Base-by-base conservation (phyloP, 148 eudicot genomes). In the Amaranthus palmeri region DNA sequence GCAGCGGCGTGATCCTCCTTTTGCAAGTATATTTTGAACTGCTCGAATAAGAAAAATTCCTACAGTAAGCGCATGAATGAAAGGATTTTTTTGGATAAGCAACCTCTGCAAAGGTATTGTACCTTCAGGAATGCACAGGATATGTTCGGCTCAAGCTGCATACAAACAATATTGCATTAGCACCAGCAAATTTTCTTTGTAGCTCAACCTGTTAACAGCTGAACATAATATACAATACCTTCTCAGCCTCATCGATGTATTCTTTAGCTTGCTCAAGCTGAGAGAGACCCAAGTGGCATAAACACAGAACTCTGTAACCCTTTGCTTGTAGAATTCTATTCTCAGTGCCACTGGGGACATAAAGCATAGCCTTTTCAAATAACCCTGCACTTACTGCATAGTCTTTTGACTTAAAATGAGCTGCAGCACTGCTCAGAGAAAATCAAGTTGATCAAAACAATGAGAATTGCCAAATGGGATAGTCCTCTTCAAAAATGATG, bases 221-320 rank as follows among this genome's bases (percentile, higher is more conserved):
- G 61, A 67, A 61, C 47, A 54, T 49, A 12, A 50, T 18, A 75
- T 10, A 45, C 10, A 44, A 3, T 84, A 90, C 99, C 92, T 95
- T 95, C 70, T 87, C 97, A 58, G 99, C 97, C 82, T 95, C 97
- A 63, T 88, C 88, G 57, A 92, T 88, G 81, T 92, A 95, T 72
- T 95, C 99, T 83, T 87, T 82, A 70, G 99, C 97, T 87, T 86
- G 91, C 81, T 92, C 97, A 54, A 92, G 93, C 78, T 90, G 97
- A 58, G 90, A 86, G 48, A 92, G 89, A 70, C 88, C 97, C 63
- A 95, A 74, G 81, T 92, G 83, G 81, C 99, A 95, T 54, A 95
- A 89, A 78, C 92, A 86, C 74, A 95, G 73, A 68, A 90, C 92
- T 85, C 99, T 86, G 68, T 81, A 95, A 47, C 99, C 97, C 86